Evolutionary conservation across 371 early-diverging fungal species (phyloP).

Genomic region (Apophysomyces variabilis): DNA sequence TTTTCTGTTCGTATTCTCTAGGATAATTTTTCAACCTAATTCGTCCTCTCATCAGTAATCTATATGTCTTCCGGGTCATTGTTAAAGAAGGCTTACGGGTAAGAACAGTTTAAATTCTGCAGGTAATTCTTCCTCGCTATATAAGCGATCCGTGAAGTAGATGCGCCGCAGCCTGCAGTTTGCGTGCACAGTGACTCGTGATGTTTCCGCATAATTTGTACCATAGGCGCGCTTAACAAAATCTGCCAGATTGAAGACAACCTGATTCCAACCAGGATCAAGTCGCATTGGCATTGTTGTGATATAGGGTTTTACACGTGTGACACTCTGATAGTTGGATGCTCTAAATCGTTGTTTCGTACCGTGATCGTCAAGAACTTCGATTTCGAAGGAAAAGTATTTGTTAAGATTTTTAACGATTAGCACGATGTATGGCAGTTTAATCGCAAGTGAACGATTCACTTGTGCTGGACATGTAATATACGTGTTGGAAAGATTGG

Average conservation of each 20-base stretch:
- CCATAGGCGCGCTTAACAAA: constrained; percentile 89
- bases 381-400: constrained; percentile 92
- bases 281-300: constrained; percentile 94
- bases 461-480: constrained; percentile 84
- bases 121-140: constrained; percentile 92
- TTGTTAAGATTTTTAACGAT: constrained; percentile 86
- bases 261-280: constrained; percentile 96
- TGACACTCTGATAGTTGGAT: constrained; percentile 88
- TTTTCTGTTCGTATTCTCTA: background rate
- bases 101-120: constrained; percentile 90
- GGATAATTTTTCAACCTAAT: constrained; percentile 11
- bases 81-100: constrained; percentile 52
- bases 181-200: constrained; percentile 90
- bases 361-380: constrained; percentile 83
- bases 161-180: constrained; percentile 88
- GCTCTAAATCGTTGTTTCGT: constrained; percentile 82
- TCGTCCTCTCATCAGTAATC: too few relatives aligned
- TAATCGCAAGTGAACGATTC: constrained; percentile 87
- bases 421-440: constrained; percentile 87
- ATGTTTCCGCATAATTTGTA: constrained; percentile 87
- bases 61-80: background rate
- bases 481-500: constrained; percentile 83
- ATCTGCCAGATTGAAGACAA: constrained; percentile 87
- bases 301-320: constrained; percentile 86
- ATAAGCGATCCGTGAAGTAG: constrained; percentile 89